Evolutionary conservation across 2,329 filamentous ascomycete genomes (phyloP).

Genomic region (Gaeumannomyces sp.): DNA sequence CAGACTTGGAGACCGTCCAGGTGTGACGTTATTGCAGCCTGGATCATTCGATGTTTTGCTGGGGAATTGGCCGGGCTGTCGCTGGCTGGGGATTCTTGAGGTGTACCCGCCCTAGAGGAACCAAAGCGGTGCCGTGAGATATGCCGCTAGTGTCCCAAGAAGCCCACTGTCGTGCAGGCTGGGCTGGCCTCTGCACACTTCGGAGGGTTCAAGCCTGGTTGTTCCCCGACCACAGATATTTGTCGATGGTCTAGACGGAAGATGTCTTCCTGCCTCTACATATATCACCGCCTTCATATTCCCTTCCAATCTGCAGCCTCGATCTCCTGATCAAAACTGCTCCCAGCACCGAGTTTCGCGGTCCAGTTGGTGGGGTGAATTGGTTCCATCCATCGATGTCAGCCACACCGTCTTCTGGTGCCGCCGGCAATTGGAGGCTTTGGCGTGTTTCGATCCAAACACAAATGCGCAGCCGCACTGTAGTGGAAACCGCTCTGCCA

Average conservation of each 20-base stretch:
- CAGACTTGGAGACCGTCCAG: background rate
- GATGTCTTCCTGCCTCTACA: background rate
- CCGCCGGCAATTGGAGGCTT: background rate
- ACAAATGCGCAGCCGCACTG: background rate
- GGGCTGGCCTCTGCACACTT: background rate
- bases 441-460: background rate
- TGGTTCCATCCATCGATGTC: background rate
- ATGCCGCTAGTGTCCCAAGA: background rate
- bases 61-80: background rate
- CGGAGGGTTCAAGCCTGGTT: background rate
- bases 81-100: background rate
- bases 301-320: background rate
- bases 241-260: background rate
- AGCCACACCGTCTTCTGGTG: background rate
- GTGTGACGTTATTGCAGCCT: conserved; percentile 11
- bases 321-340: background rate
- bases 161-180: background rate
- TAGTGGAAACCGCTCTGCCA: background rate
- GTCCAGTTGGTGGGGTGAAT: background rate
- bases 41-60: conserved; percentile 5
- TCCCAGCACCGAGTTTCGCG: background rate
- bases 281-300: background rate
- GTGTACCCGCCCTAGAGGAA: background rate
- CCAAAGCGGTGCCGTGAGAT: background rate
- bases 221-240: no score